These are phyloP conservation scores for Trichoderma lentiforme DNA, from an alignment of 2,329 filamentous ascomycete species.

Conservation along the genomic window DNA sequence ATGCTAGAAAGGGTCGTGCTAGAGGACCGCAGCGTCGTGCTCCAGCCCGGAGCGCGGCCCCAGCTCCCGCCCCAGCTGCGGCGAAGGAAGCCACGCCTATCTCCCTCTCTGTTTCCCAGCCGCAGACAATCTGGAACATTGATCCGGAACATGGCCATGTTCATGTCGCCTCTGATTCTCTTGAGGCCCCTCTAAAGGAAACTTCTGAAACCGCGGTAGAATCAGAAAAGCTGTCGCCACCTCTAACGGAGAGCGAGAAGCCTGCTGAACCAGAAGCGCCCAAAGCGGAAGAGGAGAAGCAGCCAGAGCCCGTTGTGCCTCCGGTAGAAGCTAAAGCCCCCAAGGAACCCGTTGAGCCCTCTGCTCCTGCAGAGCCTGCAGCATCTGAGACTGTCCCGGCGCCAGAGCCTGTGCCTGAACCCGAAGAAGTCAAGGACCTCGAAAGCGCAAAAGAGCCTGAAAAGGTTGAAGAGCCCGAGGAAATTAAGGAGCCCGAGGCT, in stretches of 20 bases:
- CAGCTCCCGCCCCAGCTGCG: constrained; percentile 28
- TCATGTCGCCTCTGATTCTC: constrained; percentile 22
- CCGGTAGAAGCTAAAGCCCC: constrained; percentile 1
- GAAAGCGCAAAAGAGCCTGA: background rate
- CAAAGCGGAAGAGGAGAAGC: background rate
- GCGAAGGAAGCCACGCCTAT: constrained; percentile 12
- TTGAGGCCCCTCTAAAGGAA: constrained; percentile 16
- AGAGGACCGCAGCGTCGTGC: constrained; percentile 80
- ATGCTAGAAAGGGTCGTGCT: constrained; percentile 87
- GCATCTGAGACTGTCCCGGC: background rate
- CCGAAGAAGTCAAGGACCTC: background rate
- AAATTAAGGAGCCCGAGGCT: background rate
- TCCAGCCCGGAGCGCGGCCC: constrained; percentile 50
- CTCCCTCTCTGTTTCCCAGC: constrained; percentile 37
- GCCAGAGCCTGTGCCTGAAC: background rate
- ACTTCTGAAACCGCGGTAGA: background rate
- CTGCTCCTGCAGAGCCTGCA: background rate
- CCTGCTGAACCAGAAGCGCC: constrained; percentile 1
- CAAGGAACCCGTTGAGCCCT: background rate
- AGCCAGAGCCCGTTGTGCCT: background rate
- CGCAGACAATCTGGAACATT: constrained; percentile 51
- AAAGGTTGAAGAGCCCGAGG: background rate
- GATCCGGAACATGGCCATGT: constrained; percentile 48
- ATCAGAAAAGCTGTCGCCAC: background rate
- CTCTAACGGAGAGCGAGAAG: constrained; percentile 4